Percentiles rank a stretch among this genome's conserved stretches.
These are phyloP conservation scores for Pholiota microspora DNA, from an alignment of 768 basidiomycete genomes.

Conservation along the genomic window DNA sequence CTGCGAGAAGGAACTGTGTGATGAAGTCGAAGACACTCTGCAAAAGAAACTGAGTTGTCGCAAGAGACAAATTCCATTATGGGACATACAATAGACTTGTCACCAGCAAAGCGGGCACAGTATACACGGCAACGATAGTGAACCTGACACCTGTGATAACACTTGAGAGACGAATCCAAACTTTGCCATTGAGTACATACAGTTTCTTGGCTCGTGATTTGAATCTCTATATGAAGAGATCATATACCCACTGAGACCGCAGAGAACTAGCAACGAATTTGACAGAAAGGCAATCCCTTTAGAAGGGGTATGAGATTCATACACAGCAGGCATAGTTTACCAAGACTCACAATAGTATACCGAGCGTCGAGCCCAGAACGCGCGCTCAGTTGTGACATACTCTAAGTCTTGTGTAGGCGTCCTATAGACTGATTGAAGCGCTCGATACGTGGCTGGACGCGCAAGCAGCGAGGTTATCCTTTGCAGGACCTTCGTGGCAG, in stretches of 20 bases:
- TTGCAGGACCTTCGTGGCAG: neutral
- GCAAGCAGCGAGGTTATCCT: neutral
- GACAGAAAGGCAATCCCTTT: constrained; percentile 5
- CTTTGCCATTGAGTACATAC: too few species aligned
- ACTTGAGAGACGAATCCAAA: too few species aligned
- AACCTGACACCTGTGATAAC: constrained; percentile 4
- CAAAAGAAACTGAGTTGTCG: neutral
- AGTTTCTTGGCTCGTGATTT: constrained; percentile 6
- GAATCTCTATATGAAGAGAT: constrained; percentile 7
- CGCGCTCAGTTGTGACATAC: neutral
- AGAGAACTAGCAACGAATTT: constrained; percentile 1
- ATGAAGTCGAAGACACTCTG: neutral
- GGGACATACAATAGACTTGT: neutral
- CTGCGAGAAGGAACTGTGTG: neutral
- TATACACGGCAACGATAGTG: constrained; percentile 1
- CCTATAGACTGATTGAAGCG: neutral
- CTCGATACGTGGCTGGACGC: neutral
- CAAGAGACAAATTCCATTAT: neutral
- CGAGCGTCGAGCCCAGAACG: neutral
- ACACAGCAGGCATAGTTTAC: neutral
- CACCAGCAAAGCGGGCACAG: neutral
- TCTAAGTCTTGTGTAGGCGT: neutral
- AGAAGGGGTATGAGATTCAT: neutral
- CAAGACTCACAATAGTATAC: constrained; percentile 1
- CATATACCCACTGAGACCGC: constrained; percentile 1